phyloP scores from a whole-genome alignment of 1,139 yeast species.

The Magnusiomyces paraingens region DNA sequence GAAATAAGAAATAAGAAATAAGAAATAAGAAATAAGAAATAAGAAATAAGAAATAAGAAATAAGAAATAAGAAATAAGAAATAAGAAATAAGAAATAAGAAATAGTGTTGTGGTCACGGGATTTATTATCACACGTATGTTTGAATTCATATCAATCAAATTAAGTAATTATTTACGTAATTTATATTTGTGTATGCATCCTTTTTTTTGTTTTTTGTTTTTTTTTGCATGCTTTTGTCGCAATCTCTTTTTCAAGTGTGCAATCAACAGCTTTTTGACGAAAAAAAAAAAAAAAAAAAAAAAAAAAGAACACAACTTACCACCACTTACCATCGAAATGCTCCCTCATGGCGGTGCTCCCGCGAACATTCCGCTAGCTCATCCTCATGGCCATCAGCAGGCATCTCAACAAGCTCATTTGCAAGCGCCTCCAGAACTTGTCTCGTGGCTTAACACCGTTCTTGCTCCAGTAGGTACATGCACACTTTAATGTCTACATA shows the following conservation, averaged over 20 bases:
- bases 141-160: too few species aligned
- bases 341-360: too few species aligned
- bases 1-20: neutral
- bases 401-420: neutral
- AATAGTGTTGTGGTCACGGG: neutral
- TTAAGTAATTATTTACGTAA: too few species aligned
- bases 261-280: neutral
- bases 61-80: neutral
- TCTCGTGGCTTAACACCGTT: conserved; percentile 53
- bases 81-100: neutral
- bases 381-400: too few species aligned
- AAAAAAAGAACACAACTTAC: too few species aligned
- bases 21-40: neutral
- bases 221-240: neutral
- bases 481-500: neutral
- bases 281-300: too few species aligned
- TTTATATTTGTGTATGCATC: neutral
- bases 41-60: neutral
- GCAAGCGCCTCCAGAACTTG: conserved; percentile 38
- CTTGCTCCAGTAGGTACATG: conserved; percentile 39
- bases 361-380: too few species aligned
- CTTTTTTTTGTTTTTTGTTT: neutral
- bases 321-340: too few species aligned
- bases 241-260: too few species aligned
- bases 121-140: too few species aligned